Evolutionary conservation across 768 basidiomycete species (phyloP).

Genomic region (Phaeolepiota aurea): DNA sequence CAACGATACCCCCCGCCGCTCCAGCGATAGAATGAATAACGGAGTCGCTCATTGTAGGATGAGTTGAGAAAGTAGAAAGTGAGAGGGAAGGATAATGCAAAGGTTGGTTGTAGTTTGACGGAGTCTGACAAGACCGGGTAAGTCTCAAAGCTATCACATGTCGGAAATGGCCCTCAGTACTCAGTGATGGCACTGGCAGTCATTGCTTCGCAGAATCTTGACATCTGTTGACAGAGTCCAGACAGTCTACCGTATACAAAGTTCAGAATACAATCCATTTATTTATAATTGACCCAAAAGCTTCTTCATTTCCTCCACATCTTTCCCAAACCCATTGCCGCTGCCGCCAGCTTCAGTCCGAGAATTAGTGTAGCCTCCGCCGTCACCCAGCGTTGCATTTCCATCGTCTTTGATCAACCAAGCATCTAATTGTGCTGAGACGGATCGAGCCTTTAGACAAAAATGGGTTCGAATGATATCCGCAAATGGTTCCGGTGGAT

Average conservation of each 20-base stretch:
- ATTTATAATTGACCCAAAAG: slow-evolving; percentile 38
- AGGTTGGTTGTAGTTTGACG: slow-evolving; percentile 3
- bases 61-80: slow-evolving; percentile 6
- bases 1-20: slow-evolving; percentile 80
- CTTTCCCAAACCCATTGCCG: slow-evolving; percentile 55
- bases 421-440: slow-evolving; percentile 66
- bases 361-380: slow-evolving; percentile 30
- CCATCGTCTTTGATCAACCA: slow-evolving; percentile 80
- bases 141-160: neutral
- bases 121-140: neutral
- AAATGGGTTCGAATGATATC: slow-evolving; percentile 90
- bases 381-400: slow-evolving; percentile 44
- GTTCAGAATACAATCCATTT: neutral
- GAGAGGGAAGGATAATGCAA: slow-evolving; percentile 2
- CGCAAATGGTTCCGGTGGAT: slow-evolving; percentile 76
- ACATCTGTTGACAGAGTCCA: too few relatives aligned
- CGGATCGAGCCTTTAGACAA: slow-evolving; percentile 68
- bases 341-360: slow-evolving; percentile 31
- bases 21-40: slow-evolving; percentile 84
- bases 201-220: too few relatives aligned
- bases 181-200: too few relatives aligned
- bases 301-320: slow-evolving; percentile 64
- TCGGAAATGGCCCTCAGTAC: too few relatives aligned
- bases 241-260: too few relatives aligned
- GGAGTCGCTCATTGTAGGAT: slow-evolving; percentile 56